Evolutionary conservation across 1,139 yeast species (phyloP).

Genomic region (Yamadazyma siamensis): DNA sequence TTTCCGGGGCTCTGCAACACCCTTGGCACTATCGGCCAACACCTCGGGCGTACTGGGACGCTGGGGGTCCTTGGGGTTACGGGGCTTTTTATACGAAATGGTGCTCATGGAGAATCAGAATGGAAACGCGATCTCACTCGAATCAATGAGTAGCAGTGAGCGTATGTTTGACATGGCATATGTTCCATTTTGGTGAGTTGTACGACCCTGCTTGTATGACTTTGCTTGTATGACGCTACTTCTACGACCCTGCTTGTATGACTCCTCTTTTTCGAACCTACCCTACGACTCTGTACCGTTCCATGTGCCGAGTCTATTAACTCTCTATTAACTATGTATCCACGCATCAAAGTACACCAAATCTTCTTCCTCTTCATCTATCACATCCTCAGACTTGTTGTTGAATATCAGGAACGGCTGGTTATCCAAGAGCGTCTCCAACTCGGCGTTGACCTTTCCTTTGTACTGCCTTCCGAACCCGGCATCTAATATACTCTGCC

Average conservation of each 20-base stretch:
- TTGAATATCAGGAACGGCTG: conserved; percentile 34
- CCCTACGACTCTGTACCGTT: too few species aligned
- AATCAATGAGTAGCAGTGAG: too few species aligned
- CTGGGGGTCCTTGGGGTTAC: not conserved
- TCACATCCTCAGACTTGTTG: conserved; percentile 28
- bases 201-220: too few species aligned
- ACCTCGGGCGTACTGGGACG: too few species aligned
- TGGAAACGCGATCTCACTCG: too few species aligned
- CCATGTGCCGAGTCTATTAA: too few species aligned
- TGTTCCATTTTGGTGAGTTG: too few species aligned
- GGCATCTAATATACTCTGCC: conserved; percentile 60
- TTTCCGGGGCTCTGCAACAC: conserved; percentile 22
- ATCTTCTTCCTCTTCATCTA: conserved; percentile 34
- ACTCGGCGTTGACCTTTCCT: conserved; percentile 15
- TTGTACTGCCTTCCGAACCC: conserved; percentile 52
- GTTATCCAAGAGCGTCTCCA: conserved; percentile 9
- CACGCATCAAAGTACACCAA: conserved; percentile 41
- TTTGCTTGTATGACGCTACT: too few species aligned
- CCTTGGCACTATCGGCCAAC: not conserved
- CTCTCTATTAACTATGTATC: conserved; percentile 19
- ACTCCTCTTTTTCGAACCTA: too few species aligned
- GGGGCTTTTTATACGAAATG: not conserved
- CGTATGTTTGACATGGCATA: too few species aligned
- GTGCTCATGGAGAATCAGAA: too few species aligned
- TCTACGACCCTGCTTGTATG: too few species aligned